Percentiles rank a stretch among this genome's conserved stretches.
Evolutionary conservation across 2,329 filamentous ascomycete genomes (phyloP).

Genomic region (Fusarium sp.): DNA sequence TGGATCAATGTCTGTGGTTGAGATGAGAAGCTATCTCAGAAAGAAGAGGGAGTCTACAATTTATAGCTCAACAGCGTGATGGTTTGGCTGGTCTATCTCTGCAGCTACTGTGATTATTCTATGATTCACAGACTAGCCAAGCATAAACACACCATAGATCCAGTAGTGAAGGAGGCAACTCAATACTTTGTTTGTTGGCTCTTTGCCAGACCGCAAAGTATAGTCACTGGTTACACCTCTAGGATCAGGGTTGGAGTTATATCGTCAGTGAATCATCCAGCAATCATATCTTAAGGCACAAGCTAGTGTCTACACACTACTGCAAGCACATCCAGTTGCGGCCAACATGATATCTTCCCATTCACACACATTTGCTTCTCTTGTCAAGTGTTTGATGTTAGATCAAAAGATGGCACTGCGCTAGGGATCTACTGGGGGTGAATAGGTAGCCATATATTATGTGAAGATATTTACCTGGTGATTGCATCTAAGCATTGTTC

Average conservation of each 20-base stretch:
- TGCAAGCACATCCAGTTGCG: not conserved
- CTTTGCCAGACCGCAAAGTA: not conserved
- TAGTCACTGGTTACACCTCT: constrained; percentile 10
- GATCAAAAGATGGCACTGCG: not conserved
- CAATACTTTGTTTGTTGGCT: constrained; percentile 17
- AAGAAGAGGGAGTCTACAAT: not conserved
- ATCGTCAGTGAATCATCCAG: constrained; percentile 7
- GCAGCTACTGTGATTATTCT: not conserved
- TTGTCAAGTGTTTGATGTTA: not conserved
- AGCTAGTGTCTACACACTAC: not conserved
- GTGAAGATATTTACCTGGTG: not conserved
- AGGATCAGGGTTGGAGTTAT: constrained; percentile 10
- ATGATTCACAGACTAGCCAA: not conserved
- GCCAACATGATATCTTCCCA: not conserved
- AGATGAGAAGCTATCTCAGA: not conserved
- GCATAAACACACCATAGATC: not conserved
- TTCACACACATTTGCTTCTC: not conserved
- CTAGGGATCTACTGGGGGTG: not conserved
- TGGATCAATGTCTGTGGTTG: not conserved
- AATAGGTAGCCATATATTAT: not conserved
- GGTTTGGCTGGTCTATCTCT: not conserved
- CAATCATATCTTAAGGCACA: not conserved
- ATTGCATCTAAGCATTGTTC: not conserved
- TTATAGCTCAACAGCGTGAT: constrained; percentile 5
- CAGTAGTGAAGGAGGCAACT: not conserved